Base-by-base conservation (phyloP, 2,329 filamentous ascomycete genomes). In the Neofusicoccum sp. region DNA sequence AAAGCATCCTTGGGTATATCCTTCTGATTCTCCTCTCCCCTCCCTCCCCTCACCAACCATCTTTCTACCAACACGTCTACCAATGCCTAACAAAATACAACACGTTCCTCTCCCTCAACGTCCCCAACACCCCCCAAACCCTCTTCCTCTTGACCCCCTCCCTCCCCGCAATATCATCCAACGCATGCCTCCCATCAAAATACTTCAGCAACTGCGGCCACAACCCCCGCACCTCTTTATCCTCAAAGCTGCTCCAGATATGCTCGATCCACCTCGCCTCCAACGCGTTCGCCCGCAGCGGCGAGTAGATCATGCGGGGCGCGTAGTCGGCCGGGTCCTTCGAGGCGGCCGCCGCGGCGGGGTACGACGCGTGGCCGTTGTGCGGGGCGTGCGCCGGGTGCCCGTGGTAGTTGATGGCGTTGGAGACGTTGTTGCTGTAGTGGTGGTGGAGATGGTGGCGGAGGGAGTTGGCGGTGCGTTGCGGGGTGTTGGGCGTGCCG, bases 151-250 rank as follows among this genome's bases (percentile, higher is more conserved):
- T 96, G 79, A 96, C 84, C 5, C 91, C 90, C 77, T 97, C 92
- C 63, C 89, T 85, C n/a, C 95, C 80, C 1, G 90, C 87, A 67
- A 99, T 90, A 69, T 93, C 88, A 78, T 99, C 95, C 64, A 98
- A 81, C 2, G 93, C 89, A 71, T 90, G 88, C 63, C 84, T 85
- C 1, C 95, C 95, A 74, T 98, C 93, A 69, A 98, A 92, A 76
- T 97, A 95, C 75, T 90, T 92, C 70, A 89, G 84, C 69, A 97
- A 87, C 48, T 84, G 80, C 2, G 87, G 85, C 90, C 93, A 96
- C 52, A 85, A 84, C 63, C 86, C 84, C 45, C 85, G 82, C 12
- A 91, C 76, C 64, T 87, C 85, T 31, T 45, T 58, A 29, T 75
- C 73, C 47, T 70, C 66, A 45, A 77, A 77, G 0, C 66, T 69